These are phyloP conservation scores for Boletus rubescentipes DNA, from an alignment of 768 basidiomycete species.

Conservation along the genomic window DNA sequence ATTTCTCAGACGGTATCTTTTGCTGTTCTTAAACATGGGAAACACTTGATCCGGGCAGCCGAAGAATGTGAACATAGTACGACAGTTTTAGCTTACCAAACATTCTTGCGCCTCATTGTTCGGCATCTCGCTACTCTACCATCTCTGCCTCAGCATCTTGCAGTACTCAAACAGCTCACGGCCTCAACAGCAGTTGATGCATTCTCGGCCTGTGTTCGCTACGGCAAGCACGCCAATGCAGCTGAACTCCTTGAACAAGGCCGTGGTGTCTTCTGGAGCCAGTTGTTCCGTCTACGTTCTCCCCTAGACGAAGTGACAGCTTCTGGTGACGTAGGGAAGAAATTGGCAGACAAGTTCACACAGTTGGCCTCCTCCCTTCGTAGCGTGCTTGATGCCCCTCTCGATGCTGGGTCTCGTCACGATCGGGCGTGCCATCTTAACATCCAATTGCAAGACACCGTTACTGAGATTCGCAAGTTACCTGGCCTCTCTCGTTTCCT, in stretches of 20 bases:
- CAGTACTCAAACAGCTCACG: not conserved
- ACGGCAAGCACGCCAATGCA: conserved; percentile 9
- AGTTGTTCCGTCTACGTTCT: conserved; percentile 19
- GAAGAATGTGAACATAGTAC: conserved; percentile 5
- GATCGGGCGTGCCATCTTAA: not conserved
- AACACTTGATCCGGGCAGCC: conserved; percentile 1
- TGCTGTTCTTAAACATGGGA: not conserved
- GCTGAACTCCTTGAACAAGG: conserved; percentile 36
- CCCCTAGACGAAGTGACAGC: conserved; percentile 1
- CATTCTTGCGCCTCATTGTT: not conserved
- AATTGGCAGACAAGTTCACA: conserved; percentile 1
- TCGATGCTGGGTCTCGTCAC: not conserved
- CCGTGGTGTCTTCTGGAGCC: too few relatives aligned
- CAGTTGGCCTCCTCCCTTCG: not conserved
- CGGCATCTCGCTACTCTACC: conserved; percentile 3
- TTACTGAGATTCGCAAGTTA: conserved; percentile 20
- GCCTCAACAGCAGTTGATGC: conserved; percentile 7
- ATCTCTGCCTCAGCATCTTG: not conserved
- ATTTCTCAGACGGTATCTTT: not conserved
- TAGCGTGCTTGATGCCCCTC: not conserved
- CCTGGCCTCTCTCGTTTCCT: conserved; percentile 34
- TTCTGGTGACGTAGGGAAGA: not conserved
- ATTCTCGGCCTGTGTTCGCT: conserved; percentile 12
- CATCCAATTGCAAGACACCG: not conserved
- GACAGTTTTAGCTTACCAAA: conserved; percentile 11